Base-by-base conservation (phyloP, 1,139 yeast genomes). In the Candida pseudocylindracea region DNA sequence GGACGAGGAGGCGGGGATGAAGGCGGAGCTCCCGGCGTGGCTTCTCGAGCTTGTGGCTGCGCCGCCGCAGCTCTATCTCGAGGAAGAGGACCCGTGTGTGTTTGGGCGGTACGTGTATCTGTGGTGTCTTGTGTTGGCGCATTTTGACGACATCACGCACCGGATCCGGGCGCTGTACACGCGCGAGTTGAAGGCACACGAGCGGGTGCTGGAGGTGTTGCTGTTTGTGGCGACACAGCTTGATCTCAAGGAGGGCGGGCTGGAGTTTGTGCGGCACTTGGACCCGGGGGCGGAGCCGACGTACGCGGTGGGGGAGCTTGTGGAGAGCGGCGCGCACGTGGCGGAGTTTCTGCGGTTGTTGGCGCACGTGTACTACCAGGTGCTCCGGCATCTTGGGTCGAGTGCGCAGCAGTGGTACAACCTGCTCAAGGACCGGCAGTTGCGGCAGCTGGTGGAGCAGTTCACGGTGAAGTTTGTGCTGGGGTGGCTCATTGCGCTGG, bases 371-470 rank as follows among this genome's bases (percentile, higher is more conserved):
- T 66, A 67, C 44, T 80, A 63, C 48, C 54, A 61, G 34, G 46
- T 71, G 2, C 63, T 78, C 45, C 57, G 60, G 35, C 59, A 63
- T 42, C 57, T 75, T 32, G 91, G 92, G 1, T 68, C 88, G 1
- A 55, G 63, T 31, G 69, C 71, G 1, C 79, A 76, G 43, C 50
- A 54, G 8, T 83, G 94, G 94, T 81, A 62, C 51, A 57, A 67
- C 36, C 67, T 66, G 9, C 53, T 72, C 26, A 57, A 75, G 34
- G 69, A 72, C 44, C 59, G 64, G 33, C 75, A 67, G 39, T 46
- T 63, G 35, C 72, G 70, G 42, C 52, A 55, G 12, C 57, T 57
- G 29, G 60, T 78, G 29, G 91, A 79, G 37, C 61, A 56, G 33
- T 74, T 78, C 42, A 69, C 88, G 1, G 55, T 62, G 29, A 58